A percentile compares a stretch with the other conserved stretches of the same genome.
These are phyloP conservation scores for Ustilago curta DNA, from an alignment of 1,284 basidiomycete species.

Conservation along the genomic window DNA sequence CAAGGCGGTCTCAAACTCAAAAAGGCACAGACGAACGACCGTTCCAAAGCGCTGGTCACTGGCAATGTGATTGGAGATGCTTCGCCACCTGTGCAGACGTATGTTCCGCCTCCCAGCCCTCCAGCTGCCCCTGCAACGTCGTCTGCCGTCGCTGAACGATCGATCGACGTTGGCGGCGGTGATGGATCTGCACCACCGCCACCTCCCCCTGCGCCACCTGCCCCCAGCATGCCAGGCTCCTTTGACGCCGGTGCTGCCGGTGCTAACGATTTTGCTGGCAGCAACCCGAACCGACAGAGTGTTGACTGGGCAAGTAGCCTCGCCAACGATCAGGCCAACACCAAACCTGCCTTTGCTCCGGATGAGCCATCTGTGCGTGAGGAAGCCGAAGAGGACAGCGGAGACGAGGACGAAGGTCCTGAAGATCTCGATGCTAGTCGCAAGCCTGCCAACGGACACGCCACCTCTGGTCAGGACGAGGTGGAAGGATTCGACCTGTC, in stretches of 20 bases:
- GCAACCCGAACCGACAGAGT: conserved; percentile 78
- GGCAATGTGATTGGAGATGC: conserved; percentile 85
- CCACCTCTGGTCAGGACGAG: conserved; percentile 28
- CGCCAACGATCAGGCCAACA: conserved; percentile 77
- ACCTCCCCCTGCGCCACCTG: conserved; percentile 70
- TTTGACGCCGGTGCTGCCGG: conserved; percentile 60
- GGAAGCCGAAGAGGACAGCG: conserved; percentile 74
- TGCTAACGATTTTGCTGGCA: conserved; percentile 62
- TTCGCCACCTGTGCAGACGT: conserved; percentile 74
- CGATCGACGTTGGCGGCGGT: conserved; percentile 4
- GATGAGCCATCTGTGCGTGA: conserved; percentile 75
- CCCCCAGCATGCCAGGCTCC: conserved; percentile 47
- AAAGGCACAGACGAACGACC: conserved; percentile 86
- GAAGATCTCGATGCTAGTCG: conserved; percentile 36
- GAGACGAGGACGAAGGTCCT: conserved; percentile 55
- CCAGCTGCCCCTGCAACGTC: conserved; percentile 53
- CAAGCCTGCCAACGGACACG: conserved; percentile 26
- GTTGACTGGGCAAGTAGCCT: conserved; percentile 92
- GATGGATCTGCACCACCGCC: conserved; percentile 28
- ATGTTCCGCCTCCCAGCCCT: conserved; percentile 58
- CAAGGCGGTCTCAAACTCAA: conserved; percentile 81
- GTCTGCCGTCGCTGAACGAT: conserved; percentile 37
- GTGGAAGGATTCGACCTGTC: conserved; percentile 82
- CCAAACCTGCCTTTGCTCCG: conserved; percentile 68
- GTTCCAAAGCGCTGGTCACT: conserved; percentile 77